Evolutionary conservation across 1,284 basidiomycete species (phyloP).

Genomic region (Papiliotrema terrestris): DNA sequence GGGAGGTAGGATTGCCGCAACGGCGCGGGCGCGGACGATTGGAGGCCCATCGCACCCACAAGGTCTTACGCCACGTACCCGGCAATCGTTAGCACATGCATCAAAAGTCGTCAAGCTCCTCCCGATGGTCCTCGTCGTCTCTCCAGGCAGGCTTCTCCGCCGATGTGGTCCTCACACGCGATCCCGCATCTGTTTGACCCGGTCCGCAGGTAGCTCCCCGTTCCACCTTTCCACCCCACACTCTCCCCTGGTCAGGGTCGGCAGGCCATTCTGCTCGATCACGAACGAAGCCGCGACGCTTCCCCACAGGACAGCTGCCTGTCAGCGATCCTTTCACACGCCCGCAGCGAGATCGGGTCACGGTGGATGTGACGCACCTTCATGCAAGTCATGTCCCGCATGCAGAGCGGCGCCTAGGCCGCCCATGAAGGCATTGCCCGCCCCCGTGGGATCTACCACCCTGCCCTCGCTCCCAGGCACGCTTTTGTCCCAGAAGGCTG

Average conservation of each 20-base stretch:
- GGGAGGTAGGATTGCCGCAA: too few species aligned
- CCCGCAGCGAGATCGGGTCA: not conserved
- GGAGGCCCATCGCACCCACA: too few species aligned
- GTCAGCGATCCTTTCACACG: not conserved
- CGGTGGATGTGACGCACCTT: conserved; percentile 23
- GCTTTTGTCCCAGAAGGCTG: not conserved
- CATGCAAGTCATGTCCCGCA: conserved; percentile 23
- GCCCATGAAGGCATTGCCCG: conserved; percentile 47
- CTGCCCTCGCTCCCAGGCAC: conserved; percentile 6
- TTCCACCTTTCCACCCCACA: conserved; percentile 29
- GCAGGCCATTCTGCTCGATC: conserved; percentile 45
- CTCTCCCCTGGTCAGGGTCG: conserved; percentile 10
- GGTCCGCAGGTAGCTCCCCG: conserved; percentile 20
- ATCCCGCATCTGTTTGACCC: conserved; percentile 15
- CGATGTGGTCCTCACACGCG: not conserved
- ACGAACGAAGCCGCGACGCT: conserved; percentile 43
- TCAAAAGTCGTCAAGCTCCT: too few species aligned
- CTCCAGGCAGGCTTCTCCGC: not conserved
- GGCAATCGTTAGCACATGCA: too few species aligned
- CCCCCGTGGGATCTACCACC: conserved; percentile 45
- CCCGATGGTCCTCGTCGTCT: not conserved
- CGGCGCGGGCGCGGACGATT: too few species aligned
- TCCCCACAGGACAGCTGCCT: conserved; percentile 39
- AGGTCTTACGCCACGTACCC: too few species aligned
- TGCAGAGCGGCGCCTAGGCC: conserved; percentile 39